phyloP scores from a whole-genome alignment of 75 land plant species.

The Azolla pinnata region DNA sequence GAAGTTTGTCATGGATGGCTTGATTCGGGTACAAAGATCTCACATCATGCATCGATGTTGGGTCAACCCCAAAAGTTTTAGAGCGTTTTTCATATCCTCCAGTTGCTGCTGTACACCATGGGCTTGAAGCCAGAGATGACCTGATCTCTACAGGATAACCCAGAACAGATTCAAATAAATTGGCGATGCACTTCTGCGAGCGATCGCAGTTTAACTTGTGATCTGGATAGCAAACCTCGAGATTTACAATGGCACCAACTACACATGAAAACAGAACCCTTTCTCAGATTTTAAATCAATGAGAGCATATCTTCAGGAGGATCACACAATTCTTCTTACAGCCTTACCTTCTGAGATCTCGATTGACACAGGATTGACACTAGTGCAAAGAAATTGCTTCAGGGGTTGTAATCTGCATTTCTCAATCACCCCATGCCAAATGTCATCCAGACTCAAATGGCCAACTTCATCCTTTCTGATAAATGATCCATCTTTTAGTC shows the following conservation, averaged over 20 bases:
- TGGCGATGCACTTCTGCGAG: conserved; percentile 52
- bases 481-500: not conserved
- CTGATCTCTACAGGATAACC: conserved; percentile 55
- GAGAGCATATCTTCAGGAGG: not conserved
- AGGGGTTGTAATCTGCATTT: conserved; percentile 15
- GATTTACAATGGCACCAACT: conserved; percentile 44
- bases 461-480: not conserved
- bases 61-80: too few relatives aligned
- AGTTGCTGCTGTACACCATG: too few relatives aligned
- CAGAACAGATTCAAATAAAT: conserved; percentile 44
- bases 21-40: too few relatives aligned
- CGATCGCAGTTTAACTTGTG: conserved; percentile 52
- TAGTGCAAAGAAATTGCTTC: conserved; percentile 19
- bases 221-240: conserved; percentile 47
- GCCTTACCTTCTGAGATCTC: conserved; percentile 14
- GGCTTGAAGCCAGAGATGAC: conserved; percentile 30
- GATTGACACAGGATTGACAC: conserved; percentile 22
- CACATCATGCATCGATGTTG: too few relatives aligned
- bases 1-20: too few relatives aligned
- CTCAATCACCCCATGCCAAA: conserved; percentile 29
- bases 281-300: not conserved
- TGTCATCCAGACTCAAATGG: conserved; percentile 14
- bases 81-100: too few relatives aligned
- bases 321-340: not conserved
- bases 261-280: conserved; percentile 16